Percentiles rank a stretch among this genome's conserved stretches.
Conservation (phyloP, 1,284 basidiomycete genomes). For the Tranzscheliella williamsii region DNA sequence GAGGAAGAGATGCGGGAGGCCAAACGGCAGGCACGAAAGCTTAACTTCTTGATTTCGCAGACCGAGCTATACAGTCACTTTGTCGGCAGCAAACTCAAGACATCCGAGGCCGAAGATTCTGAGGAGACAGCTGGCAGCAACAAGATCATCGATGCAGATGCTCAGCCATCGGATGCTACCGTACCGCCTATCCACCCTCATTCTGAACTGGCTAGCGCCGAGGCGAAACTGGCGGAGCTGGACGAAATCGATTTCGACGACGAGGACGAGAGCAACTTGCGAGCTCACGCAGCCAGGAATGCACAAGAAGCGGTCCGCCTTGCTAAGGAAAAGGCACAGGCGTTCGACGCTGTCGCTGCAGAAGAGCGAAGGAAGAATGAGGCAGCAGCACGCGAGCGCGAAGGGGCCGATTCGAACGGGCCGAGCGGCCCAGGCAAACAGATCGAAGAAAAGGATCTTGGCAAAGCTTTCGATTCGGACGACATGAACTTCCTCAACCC, state of each 20-base stretch:
- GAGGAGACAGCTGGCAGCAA: conserved; percentile 65
- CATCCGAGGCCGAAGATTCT: conserved; percentile 81
- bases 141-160: conserved; percentile 38
- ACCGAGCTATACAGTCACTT: conserved; percentile 99
- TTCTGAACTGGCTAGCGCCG: conserved; percentile 62
- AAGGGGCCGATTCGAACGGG: conserved; percentile 9
- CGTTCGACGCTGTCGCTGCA: conserved; percentile 81
- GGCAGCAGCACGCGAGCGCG: conserved; percentile 61
- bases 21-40: conserved; percentile 90
- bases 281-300: conserved; percentile 82
- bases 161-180: conserved; percentile 35
- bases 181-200: conserved; percentile 70
- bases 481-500: conserved; percentile 99
- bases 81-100: conserved; percentile 97
- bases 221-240: conserved; percentile 62
- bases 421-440: conserved; percentile 13
- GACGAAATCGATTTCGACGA: conserved; percentile 92
- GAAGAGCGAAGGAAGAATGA: conserved; percentile 73
- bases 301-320: conserved; percentile 85
- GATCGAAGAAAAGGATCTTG: conserved; percentile 50
- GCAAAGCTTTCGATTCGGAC: conserved; percentile 67
- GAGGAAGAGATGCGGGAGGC: conserved; percentile 97
- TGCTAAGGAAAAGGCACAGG: conserved; percentile 77
- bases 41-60: conserved; percentile 98
- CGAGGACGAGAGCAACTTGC: conserved; percentile 87